These are phyloP conservation scores for Angophora floribunda DNA, from an alignment of 345 rosid species.

Conservation along the genomic window DNA sequence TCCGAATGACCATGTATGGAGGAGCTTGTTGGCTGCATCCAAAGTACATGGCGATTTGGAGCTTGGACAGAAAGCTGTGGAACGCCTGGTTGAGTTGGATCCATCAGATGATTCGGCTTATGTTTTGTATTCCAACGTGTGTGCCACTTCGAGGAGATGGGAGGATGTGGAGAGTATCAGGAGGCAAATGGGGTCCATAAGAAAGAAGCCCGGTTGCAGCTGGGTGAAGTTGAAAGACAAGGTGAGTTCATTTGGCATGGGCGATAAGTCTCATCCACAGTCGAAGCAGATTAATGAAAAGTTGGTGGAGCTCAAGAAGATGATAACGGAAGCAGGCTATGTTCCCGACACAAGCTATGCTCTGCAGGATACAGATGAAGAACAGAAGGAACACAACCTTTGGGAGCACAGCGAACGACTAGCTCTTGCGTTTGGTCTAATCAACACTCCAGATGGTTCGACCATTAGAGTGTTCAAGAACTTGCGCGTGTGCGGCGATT, in stretches of 20 bases:
- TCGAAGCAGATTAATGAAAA: constrained; percentile 43
- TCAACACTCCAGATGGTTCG: constrained; percentile 48
- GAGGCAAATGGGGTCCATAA: constrained; percentile 65
- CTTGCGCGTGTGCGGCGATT: constrained; percentile 78
- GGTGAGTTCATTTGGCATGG: constrained; percentile 62
- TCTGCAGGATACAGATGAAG: constrained; percentile 88
- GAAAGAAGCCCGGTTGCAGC: constrained; percentile 84
- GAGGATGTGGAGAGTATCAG: constrained; percentile 58
- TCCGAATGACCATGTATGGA: constrained; percentile 65
- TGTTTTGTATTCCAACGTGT: constrained; percentile 73
- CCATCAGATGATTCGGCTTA: constrained; percentile 80
- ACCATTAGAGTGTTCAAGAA: constrained; percentile 66
- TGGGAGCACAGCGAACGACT: constrained; percentile 93
- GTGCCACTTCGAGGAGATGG: constrained; percentile 86
- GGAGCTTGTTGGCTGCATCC: constrained; percentile 74
- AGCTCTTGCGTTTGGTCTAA: constrained; percentile 70
- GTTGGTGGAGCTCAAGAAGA: constrained; percentile 69
- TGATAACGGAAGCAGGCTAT: constrained; percentile 74
- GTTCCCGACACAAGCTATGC: constrained; percentile 69
- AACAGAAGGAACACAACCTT: constrained; percentile 80
- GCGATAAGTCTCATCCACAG: constrained; percentile 61
- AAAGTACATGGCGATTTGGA: constrained; percentile 67
- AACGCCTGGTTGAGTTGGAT: constrained; percentile 42
- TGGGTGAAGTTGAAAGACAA: constrained; percentile 77
- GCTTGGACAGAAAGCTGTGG: constrained; percentile 69